Evolutionary conservation across 208 protist genomes (phyloP).

Genomic region (Trypanosoma cruzi): DNA sequence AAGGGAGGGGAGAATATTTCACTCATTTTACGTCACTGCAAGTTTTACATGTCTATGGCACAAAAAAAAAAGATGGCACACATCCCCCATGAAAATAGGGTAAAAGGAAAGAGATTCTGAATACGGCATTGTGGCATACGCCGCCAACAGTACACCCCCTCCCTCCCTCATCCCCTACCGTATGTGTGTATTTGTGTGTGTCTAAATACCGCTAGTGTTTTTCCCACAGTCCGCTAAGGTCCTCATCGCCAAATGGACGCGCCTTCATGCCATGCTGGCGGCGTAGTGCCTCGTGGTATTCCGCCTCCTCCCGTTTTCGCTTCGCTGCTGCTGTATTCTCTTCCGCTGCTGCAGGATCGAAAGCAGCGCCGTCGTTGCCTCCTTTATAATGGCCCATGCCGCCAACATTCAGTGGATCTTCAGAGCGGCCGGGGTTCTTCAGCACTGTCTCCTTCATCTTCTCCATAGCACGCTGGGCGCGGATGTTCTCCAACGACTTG

Average conservation of each 20-base stretch:
- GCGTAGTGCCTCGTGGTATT: constrained; percentile 78
- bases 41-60: neutral
- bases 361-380: constrained; percentile 40
- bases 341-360: constrained; percentile 34
- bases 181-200: too few species aligned
- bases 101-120: neutral
- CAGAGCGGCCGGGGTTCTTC: constrained; percentile 46
- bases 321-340: constrained; percentile 23
- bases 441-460: constrained; percentile 88
- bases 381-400: constrained; percentile 51
- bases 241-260: constrained; percentile 71
- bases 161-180: neutral
- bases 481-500: constrained; percentile 87
- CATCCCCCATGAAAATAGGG: neutral
- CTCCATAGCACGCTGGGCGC: constrained; percentile 72
- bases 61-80: neutral
- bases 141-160: too few species aligned
- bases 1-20: too few species aligned
- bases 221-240: constrained; percentile 74
- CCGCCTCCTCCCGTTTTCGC: constrained; percentile 59
- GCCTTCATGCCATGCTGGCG: constrained; percentile 73
- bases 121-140: neutral
- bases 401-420: constrained; percentile 42
- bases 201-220: constrained; percentile 22
- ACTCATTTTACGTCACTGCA: too few species aligned